Base-by-base conservation (phyloP, 768 basidiomycete species). In the Mycena pura region DNA sequence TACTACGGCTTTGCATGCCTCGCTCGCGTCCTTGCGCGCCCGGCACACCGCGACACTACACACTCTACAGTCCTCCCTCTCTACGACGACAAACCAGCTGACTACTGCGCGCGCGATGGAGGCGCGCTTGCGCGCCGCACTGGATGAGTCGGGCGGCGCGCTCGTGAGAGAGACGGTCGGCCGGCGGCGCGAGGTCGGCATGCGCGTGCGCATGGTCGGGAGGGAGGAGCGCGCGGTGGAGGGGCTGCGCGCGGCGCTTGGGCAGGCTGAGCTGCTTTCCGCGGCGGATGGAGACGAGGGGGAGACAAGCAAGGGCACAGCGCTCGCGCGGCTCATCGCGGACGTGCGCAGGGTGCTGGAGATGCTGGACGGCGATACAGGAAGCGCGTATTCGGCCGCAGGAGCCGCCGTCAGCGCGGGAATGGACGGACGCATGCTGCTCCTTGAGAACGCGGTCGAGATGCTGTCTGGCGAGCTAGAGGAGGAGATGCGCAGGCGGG, bases 141-240 rank as follows among this genome's bases (percentile, higher is more conserved):
- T 94, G 17, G 91, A 92, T 60, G 87, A 91, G 41, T 75, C 92
- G 0, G 87, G 88, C 0, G 84, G 86, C 34, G 89, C 92, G 52
- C 77, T 91, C 28, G 81, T 87, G 32, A 85, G 87, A 27, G 92
- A 93, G 70, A 79, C 82, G 0, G 90, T 85, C 59, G 92, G 91
- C 3, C 82, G 92, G 17, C 77, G 92, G 22, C 78, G 89, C 31
- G 92, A 95, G 68, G 82, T 92, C 0, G 78, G 83, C 0, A 68
- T 92, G 25, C 76, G 92, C 11, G 82, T 94, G 3, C 78, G 81
- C 1, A 76, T 91, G 66, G 75, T 88, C 2, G 80, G 80, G 0
- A 76, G 90, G n/a, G 91, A 93, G 68, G 90, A 91, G 68, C 72
- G 76, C 25, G 66, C 88, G 0, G 75, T 79, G 2, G 86, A 88